Evolutionary conservation across 2,329 filamentous ascomycete species (phyloP), one percentile per base, ranked within the genome.

Genomic region (Colletotrichum sp.): DNA sequence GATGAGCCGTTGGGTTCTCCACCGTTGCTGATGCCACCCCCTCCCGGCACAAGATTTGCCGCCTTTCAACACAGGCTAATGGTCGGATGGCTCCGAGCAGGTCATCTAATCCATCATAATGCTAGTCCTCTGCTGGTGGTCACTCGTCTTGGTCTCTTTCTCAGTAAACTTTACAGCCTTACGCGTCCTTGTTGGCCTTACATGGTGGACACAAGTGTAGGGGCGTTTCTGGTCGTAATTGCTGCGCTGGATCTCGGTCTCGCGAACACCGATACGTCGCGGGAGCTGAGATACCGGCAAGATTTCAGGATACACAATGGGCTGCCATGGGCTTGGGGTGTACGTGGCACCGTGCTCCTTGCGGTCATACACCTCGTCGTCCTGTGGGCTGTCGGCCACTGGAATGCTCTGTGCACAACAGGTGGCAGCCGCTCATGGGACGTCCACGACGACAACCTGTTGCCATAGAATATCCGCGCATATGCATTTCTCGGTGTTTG

Each of bases 131-230:
- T 84, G 77, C 80, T 83, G 82, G 82, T 84, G 65, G 69, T 86
- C 7, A 77, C 90, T 25, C 93, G 93, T 64, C 84, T 95, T 4
- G 79, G 83, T 1, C 79, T 96, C 2, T 96, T 98, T 79, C 82
- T 93, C 8, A 78, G 89, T 66, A 98, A 98, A 83, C 85, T 96
- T 10, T 85, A 89, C 15, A 91, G 91, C 0, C 84, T 97, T 12
- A 88, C 90, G 4, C 88, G 89, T 62, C 90, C 93, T 1, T 98
- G 96, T 82, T 92, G 91, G 82, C 95, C 95, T 0, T 92, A 93
- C 73, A 91, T 92, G 58, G 88, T 91, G n/a, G 93, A 90, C 60
- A 86, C 91, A 8, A 90, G 90, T 82, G 84, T 96, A 6, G 88
- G 92, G 6, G 92, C 93, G 78, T 92, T 94, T 5, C 86, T 98